phyloP scores from a whole-genome alignment of 106 monocot genomes.

The Allium sativum region DNA sequence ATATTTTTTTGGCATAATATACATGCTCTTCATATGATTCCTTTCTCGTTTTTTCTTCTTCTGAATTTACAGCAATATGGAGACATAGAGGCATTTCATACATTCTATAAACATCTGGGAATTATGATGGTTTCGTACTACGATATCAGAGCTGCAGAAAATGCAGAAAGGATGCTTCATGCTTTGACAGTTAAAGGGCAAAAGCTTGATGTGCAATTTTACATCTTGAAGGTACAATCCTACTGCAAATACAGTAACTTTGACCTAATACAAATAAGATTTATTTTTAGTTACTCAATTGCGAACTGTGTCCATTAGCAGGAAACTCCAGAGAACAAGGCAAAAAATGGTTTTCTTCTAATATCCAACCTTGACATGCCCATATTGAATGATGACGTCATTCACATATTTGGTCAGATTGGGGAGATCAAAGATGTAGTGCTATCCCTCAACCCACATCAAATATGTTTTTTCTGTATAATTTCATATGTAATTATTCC shows the following conservation, averaged over 20 bases:
- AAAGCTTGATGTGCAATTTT: slow-evolving; percentile 60
- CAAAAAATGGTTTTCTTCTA: slow-evolving; percentile 27
- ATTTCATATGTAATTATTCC: slow-evolving; percentile 2
- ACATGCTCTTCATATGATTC: too few relatives aligned
- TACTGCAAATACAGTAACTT: not conserved
- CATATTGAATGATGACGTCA: slow-evolving; percentile 41
- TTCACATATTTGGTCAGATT: slow-evolving; percentile 43
- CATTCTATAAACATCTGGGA: slow-evolving; percentile 64
- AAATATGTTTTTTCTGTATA: slow-evolving; percentile 2
- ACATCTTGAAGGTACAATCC: slow-evolving; percentile 39
- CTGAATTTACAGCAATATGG: slow-evolving; percentile 50
- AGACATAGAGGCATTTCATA: slow-evolving; percentile 45
- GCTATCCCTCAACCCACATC: not conserved
- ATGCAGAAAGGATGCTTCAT: slow-evolving; percentile 53
- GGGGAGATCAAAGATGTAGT: slow-evolving; percentile 50
- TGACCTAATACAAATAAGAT: not conserved
- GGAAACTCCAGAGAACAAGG: slow-evolving; percentile 34
- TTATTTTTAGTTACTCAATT: not conserved
- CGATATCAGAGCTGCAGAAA: slow-evolving; percentile 61
- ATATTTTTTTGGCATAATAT: too few relatives aligned
- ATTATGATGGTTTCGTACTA: slow-evolving; percentile 78
- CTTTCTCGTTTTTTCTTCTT: too few relatives aligned
- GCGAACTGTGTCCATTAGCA: slow-evolving; percentile 8
- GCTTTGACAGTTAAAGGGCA: slow-evolving; percentile 38
- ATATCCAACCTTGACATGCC: slow-evolving; percentile 34